These are phyloP conservation scores for Rhizophagus sp. DNA, from an alignment of 192 early-diverging fungal genomes.

Conservation along the genomic window DNA sequence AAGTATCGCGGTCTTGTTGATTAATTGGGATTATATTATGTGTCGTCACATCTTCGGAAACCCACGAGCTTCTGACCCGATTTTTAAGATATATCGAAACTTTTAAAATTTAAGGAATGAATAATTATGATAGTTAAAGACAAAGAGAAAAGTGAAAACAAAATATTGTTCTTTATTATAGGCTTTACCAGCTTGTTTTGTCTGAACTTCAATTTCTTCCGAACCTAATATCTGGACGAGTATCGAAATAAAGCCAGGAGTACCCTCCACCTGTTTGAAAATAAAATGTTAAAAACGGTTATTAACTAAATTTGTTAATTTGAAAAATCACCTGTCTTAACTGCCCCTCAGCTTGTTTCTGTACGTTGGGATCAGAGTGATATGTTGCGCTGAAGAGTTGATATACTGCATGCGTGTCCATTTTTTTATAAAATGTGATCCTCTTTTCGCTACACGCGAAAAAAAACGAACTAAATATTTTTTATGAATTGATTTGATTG, in stretches of 20 bases:
- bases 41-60: slow-evolving; percentile 36
- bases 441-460: background rate
- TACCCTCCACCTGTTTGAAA: background rate
- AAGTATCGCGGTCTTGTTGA: slow-evolving; percentile 8
- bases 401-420: slow-evolving; percentile 64
- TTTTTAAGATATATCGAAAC: slow-evolving; percentile 92
- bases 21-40: background rate
- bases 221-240: slow-evolving; percentile 56
- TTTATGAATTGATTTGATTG: too few species aligned
- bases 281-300: background rate
- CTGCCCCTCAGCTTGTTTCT: slow-evolving; percentile 80
- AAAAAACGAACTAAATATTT: background rate
- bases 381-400: slow-evolving; percentile 77
- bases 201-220: slow-evolving; percentile 52
- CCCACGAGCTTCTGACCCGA: slow-evolving; percentile 72
- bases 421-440: slow-evolving; percentile 27
- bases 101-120: slow-evolving; percentile 28
- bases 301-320: background rate
- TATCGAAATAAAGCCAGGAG: slow-evolving; percentile 9
- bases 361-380: slow-evolving; percentile 75
- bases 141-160: too few species aligned
- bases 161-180: background rate
- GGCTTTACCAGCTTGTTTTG: slow-evolving; percentile 56
- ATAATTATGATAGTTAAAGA: background rate
- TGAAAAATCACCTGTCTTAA: slow-evolving; percentile 63